Evolutionary conservation across 2,329 filamentous ascomycete species (phyloP), one percentile per base, ranked within the genome.

Genomic region (Scortechinia acanthostroma): DNA sequence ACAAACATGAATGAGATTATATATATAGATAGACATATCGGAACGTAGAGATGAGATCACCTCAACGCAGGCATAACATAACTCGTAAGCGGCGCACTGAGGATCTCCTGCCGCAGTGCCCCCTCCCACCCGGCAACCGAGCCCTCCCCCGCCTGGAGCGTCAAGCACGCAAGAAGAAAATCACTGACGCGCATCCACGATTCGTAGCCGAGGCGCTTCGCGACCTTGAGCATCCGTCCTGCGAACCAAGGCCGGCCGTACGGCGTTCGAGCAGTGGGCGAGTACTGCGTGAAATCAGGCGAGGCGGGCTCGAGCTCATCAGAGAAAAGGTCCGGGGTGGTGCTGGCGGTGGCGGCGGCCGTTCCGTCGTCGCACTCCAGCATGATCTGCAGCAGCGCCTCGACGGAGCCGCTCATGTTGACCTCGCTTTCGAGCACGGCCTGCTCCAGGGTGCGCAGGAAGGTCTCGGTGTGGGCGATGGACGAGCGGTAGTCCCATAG

Each of bases 401-500:
- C 62, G 2, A 63, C 53, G 1, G 62, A 65, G n/a, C 58, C 55
- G 35, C 57, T 62, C 48, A 58, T 54, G 44, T 58, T 56, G 16
- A 65, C 56, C 46, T 64, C 61, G 45, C 58, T 64, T 35, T 60
- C 52, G 5, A 55, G 47, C 20, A 66, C 49, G 19, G 56, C 55
- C 33, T 54, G 53, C 37, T 59, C 51, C 4, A 64, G 50, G 4
- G 55, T 58, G 22, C 42, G 43, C n/a, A 66, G 55, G 46, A 65
- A 66, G 4, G 50, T 49, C 19, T 59, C 59, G 13, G 53, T 56
- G 23, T 52, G 52, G 4, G 46, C 48, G 1, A 53, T 51, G 5
- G 58, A 55, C 28, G 56, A 54, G 15, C 64, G 56, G 43, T 66
- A 64, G 49, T 67, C 61, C 63, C 62, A 67, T 10, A 66, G 52